Evolutionary conservation across 208 protist species (phyloP), one percentile per base, ranked within the genome.

Genomic region (Strigomonas culicis): DNA sequence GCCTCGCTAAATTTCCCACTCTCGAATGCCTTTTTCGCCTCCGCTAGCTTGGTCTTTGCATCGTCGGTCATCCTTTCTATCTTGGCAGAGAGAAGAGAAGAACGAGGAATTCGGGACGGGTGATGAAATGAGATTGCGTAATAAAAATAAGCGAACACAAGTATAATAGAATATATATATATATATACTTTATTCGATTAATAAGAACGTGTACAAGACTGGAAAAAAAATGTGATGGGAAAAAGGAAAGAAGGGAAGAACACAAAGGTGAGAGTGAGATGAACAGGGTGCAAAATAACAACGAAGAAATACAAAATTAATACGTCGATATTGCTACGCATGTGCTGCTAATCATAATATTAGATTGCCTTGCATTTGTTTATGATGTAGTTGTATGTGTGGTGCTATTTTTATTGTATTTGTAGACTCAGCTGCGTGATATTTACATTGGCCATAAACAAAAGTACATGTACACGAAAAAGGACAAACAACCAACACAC

Each of bases 21-120:
- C 21, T 82, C 79, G 69, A 96, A 96, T 2, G 80, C 81, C 17
- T 77, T 65, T 49, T 78, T 76, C 27, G 85, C 90, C 32, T 85
- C 81, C 13, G 71, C 70, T 51, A 94, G 72, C 51, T 84, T 21
- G 25, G 59, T 58, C 36, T 59, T 62, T 62, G 17, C 22, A 43
- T 58, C 44, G 7, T 6, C 44, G 32, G 25, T 51, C 56, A 68
- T 47, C 59, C 17, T 28, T 15, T 7, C 17, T 63, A 61, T 75
- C 36, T 72, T 30, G 34, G 24, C 36, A 43, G 10, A 15, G n/a
- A n/a, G n/a, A n/a, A n/a, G n/a, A n/a, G n/a, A n/a, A n/a, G n/a
- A n/a, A n/a, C n/a, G n/a, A n/a, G n/a, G n/a, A n/a, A n/a, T n/a
- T n/a, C n/a, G n/a, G n/a, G n/a, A n/a, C n/a, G n/a, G n/a, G n/a